A percentile compares a stretch with the other conserved stretches of the same genome.
Evolutionary conservation across 2,329 filamentous ascomycete species (phyloP).

Genomic region (Hysterium pulicare): DNA sequence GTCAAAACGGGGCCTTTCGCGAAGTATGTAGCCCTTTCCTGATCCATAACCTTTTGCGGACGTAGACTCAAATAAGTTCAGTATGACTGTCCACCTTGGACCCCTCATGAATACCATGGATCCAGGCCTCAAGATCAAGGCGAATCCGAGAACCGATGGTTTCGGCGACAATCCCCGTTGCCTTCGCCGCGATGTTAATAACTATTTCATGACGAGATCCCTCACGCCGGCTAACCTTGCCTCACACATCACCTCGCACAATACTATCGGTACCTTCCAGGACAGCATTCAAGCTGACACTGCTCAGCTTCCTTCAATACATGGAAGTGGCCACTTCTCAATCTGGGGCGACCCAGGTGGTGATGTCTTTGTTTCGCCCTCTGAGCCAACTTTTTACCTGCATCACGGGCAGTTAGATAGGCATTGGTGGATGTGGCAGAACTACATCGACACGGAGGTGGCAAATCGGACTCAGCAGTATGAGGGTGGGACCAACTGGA

Average conservation of each 20-base stretch:
- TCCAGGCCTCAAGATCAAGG: slow-evolving; percentile 22
- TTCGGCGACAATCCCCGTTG: slow-evolving; percentile 30
- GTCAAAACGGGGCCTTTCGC: slow-evolving; percentile 51
- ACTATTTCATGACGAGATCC: slow-evolving; percentile 18
- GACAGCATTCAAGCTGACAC: slow-evolving; percentile 19
- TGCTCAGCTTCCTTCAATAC: slow-evolving; percentile 24
- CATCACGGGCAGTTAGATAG: slow-evolving; percentile 50
- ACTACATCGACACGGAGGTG: slow-evolving; percentile 31
- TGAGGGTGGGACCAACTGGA: slow-evolving; percentile 44
- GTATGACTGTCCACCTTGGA: slow-evolving; percentile 42
- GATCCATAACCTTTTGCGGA: neutral
- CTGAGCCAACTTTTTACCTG: slow-evolving; percentile 47
- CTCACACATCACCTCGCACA: slow-evolving; percentile 20
- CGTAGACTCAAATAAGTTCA: slow-evolving; percentile 3
- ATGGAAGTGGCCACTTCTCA: slow-evolving; percentile 45
- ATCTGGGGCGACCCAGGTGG: slow-evolving; percentile 45
- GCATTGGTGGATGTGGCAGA: slow-evolving; percentile 51
- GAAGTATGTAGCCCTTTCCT: slow-evolving; percentile 37
- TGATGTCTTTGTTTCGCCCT: slow-evolving; percentile 46
- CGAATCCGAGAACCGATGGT: slow-evolving; percentile 30
- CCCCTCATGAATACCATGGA: slow-evolving; percentile 41
- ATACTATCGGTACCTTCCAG: slow-evolving; percentile 24
- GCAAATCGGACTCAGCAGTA: slow-evolving; percentile 28
- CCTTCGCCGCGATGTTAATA: slow-evolving; percentile 30
- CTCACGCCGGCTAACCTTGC: slow-evolving; percentile 19